These are phyloP conservation scores for Artemisia annua DNA, from an alignment of 129 eudicot species.

Conservation along the genomic window DNA sequence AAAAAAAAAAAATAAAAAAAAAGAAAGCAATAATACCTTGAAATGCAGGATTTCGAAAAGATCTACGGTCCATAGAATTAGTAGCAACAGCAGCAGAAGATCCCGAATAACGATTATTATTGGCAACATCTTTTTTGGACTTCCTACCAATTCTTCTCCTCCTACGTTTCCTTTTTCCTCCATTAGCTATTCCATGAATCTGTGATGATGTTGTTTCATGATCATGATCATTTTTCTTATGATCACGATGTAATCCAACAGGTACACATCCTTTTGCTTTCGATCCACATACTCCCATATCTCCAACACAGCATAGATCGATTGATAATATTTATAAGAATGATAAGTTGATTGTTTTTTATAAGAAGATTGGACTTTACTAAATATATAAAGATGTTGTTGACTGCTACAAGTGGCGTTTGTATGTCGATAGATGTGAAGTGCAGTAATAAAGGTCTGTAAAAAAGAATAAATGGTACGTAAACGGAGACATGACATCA, in stretches of 20 bases:
- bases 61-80: conserved; percentile 41
- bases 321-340: too few relatives aligned
- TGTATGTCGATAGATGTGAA: too few relatives aligned
- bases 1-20: neutral
- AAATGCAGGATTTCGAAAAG: conserved; percentile 56
- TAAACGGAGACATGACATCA: too few relatives aligned
- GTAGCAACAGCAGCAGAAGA: conserved; percentile 48
- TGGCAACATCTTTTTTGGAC: conserved; percentile 21
- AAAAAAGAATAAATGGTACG: too few relatives aligned
- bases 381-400: too few relatives aligned
- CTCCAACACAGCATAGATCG: neutral
- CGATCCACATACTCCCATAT: conserved; percentile 87
- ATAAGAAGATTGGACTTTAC: too few relatives aligned
- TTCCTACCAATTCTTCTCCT: conserved; percentile 33
- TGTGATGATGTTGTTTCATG: conserved; percentile 19
- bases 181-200: conserved; percentile 18
- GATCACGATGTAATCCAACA: conserved; percentile 34
- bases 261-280: conserved; percentile 66
- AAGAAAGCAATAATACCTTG: conserved; percentile 44
- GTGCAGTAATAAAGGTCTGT: too few relatives aligned
- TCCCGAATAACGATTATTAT: conserved; percentile 5
- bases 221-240: conserved; percentile 4
- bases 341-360: too few relatives aligned
- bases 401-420: too few relatives aligned
- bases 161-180: conserved; percentile 23